These are phyloP conservation scores for Saccharomycopsis olivae DNA, from an alignment of 805 yeast species.

Conservation along the genomic window DNA sequence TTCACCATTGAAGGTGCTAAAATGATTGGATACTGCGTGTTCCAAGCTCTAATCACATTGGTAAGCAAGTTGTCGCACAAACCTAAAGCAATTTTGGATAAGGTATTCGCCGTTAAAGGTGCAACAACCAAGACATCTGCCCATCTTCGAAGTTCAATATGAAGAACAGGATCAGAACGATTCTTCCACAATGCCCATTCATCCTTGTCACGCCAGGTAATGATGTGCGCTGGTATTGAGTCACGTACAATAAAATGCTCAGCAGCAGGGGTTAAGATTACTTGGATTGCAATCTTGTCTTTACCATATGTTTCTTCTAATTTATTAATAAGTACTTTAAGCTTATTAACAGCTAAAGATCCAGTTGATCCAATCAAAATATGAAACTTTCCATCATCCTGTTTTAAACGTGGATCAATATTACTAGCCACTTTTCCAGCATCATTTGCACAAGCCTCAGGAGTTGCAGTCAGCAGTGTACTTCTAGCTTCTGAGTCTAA, in stretches of 20 bases:
- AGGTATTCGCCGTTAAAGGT: conserved; percentile 90
- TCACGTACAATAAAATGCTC: conserved; percentile 59
- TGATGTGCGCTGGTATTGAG: conserved; percentile 56
- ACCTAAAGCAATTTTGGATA: conserved; percentile 83
- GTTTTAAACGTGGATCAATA: conserved; percentile 53
- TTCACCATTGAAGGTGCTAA: conserved; percentile 96
- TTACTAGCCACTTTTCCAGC: conserved; percentile 29
- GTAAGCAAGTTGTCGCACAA: conserved; percentile 88
- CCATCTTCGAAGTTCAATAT: conserved; percentile 92
- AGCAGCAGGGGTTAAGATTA: conserved; percentile 78
- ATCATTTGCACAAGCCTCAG: neutral
- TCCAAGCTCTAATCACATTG: conserved; percentile 91
- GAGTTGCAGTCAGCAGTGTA: neutral
- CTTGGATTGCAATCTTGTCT: conserved; percentile 69
- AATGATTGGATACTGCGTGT: conserved; percentile 77
- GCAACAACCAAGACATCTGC: conserved; percentile 89
- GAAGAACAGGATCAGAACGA: conserved; percentile 84
- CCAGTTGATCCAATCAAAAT: conserved; percentile 84
- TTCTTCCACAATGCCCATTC: conserved; percentile 88
- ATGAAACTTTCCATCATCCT: conserved; percentile 84
- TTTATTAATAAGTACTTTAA: conserved; percentile 69
- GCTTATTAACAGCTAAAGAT: conserved; percentile 72
- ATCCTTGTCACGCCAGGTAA: conserved; percentile 87
- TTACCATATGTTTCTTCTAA: conserved; percentile 70
- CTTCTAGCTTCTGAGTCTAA: neutral